Percentiles rank a stretch among this genome's conserved stretches.
Conservation (phyloP, 805 yeast genomes). For the Ogataea methylovora region DNA sequence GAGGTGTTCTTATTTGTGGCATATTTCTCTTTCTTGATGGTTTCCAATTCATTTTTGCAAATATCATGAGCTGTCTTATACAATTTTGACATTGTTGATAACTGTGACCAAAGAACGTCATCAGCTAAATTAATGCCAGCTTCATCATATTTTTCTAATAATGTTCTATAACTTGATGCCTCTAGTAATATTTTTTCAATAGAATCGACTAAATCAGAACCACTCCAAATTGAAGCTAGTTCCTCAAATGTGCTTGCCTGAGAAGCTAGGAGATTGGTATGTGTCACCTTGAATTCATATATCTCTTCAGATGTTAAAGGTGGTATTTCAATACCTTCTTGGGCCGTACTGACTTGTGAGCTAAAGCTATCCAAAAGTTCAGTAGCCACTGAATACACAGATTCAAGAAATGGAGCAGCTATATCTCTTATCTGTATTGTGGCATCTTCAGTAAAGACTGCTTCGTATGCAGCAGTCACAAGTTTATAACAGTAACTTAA, state of each 20-base stretch:
- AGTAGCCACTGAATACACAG: constrained; percentile 10
- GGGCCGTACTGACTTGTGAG: too few relatives aligned
- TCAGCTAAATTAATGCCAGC: constrained; percentile 6
- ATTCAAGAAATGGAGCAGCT: constrained; percentile 4
- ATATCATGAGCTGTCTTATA: constrained; percentile 33
- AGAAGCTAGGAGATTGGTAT: constrained; percentile 22
- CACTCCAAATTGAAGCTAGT: constrained; percentile 28
- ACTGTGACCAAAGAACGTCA: constrained; percentile 29
- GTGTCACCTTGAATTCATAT: constrained; percentile 26
- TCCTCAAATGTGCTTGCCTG: constrained; percentile 17
- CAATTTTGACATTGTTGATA: constrained; percentile 28
- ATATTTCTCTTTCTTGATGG: constrained; percentile 7
- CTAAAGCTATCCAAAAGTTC: constrained; percentile 3
- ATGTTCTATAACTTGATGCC: constrained; percentile 35
- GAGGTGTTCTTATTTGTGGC: constrained; percentile 16
- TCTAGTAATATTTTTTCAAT: constrained; percentile 34
- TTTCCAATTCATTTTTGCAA: constrained; percentile 16
- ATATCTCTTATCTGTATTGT: background rate
- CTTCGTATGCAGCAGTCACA: constrained; percentile 19
- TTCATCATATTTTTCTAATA: constrained; percentile 28
- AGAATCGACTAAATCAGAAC: constrained; percentile 14
- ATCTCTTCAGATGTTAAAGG: constrained; percentile 22
- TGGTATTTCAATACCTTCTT: constrained; percentile 20
- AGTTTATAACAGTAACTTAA: constrained; percentile 19
- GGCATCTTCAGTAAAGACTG: constrained; percentile 6